Evolutionary conservation across 352 stramenopile species (phyloP), one percentile per base, ranked within the genome.

Genomic region (Globisporangium perplexum): DNA sequence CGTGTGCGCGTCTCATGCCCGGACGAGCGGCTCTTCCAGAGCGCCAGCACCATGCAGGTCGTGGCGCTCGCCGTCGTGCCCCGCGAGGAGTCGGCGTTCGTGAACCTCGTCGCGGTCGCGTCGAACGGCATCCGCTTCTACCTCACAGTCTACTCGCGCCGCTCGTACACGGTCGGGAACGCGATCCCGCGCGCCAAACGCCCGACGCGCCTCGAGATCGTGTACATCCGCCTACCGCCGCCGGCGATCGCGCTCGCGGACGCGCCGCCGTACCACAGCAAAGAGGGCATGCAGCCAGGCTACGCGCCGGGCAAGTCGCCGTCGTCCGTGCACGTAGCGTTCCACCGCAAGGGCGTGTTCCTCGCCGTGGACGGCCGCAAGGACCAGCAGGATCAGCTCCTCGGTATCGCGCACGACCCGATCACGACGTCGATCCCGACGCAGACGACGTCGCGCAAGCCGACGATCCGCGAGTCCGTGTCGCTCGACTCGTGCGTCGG

Each of bases 51-150:
- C 2, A 53, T 90, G n/a, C 77, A 90, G 63, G 61, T 95, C 52
- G 77, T 90, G 43, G 82, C 80, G 38, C 59, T 95, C 11, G 68
- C 77, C 1, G 65, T 84, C 6, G 71, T 95, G 0, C 57, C 71
- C 30, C 77, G 76, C 0, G 72, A 86, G 23, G 84, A 95, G 57
- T 93, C 82, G 17, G 73, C 82, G 47, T 77, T 86, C 14, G 75
- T 98, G n/a, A 96, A 84, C 33, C 72, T 98, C n/a, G 78, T 98
- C 10, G 93, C 90, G 14, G 69, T 98, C 14, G 96, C 89, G 7
- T 90, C 88, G 7, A 96, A 94, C 45, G 93, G 93, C n/a, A 86
- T 98, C 38, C 83, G 95, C 42, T 97, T 98, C 47, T 98, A 97
- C 65, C 64, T 98, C 20, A 96, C 90, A 0, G 88, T 75, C 0